Evolutionary conservation across 192 early-diverging fungal genomes (phyloP), one percentile per base, ranked within the genome.

Genomic region (Coemansia furcata): DNA sequence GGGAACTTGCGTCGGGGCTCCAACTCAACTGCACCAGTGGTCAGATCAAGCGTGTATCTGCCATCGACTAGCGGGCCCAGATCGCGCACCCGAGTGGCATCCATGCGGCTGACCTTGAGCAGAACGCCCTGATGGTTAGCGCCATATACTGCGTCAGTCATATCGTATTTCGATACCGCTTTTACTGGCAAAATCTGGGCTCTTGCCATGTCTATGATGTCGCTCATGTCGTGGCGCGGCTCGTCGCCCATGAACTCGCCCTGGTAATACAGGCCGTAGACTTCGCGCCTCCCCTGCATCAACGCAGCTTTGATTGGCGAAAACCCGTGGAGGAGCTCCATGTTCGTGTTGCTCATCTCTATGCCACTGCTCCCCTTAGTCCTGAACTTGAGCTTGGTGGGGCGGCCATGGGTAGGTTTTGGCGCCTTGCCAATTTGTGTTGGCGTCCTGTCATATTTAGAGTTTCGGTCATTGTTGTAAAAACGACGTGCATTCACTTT

Each of bases 321-420:
- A 6, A 66, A 11, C 10, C 78, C 78, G 39, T 67, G 76, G n/a
- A 80, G n/a, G 7, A 76, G 70, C 66, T 80, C 78, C 54, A 54
- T 54, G 3, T 29, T 54, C 26, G 50, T 54, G 50, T 54, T 54
- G 12, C 11, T 54, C 23, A 54, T 3, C 29, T 54, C 50, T 54
- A 54, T 54, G 50, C 50, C 50, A 10, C 23, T 12, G 26, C 50
- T 54, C 8, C 50, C 50, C 8, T 10, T 30, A 26, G 26, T 54
- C 14, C 50, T 29, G 50, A 54, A 54, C 30, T 54, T 54, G 50
- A 54, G 50, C 50, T 54, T 54, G 12, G 8, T 4, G 10, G 50
- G 50, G 29, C 14, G 5, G 3, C 50, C 50, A 54, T 54, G 50
- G 15, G 26, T 29, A 30, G 50, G 50, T 12, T 11, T 54, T 54